Evolutionary conservation across 2,329 filamentous ascomycete species (phyloP), one percentile per base, ranked within the genome.

Genomic region (Trichophyton simii): DNA sequence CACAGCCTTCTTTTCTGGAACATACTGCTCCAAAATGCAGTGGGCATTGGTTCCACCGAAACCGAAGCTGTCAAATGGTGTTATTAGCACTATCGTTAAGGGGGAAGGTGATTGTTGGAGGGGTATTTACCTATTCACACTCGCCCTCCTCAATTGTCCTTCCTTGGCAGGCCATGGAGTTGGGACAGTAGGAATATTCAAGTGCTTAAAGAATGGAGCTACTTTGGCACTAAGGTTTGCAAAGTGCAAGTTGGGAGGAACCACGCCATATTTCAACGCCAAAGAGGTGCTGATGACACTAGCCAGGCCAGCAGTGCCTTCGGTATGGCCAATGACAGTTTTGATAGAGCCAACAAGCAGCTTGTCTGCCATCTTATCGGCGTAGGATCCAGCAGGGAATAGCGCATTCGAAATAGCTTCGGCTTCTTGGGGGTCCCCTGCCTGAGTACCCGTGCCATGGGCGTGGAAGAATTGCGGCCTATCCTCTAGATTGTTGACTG

Each of bases 41-140:
- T 64, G 68, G 57, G 60, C 69, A 61, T 69, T 73, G 61, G 64
- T 65, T 15, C 69, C 68, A 20, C 67, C 68, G 50, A 72, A 71
- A 1, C 72, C 72, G 58, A 73, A 73, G 0, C 46, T 52, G 22
- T 52, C n/a, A 20, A 48, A 7, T 7, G 20, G 7, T 9, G 13
- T 25, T 11, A 11, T 48, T 25, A 48, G 44, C 22, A 48, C 22
- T 20, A 22, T 6, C 15, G 7, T 13, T 6, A 46, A 18, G n/a
- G 18, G 6, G 15, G 13, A 2, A 22, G 7, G 3, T 7, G 18
- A 20, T 48, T 6, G 6, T 48, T 38, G 7, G 9, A 15, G 1
- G 18, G 25, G 13, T 5, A 48, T 18, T 7, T 48, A 48, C 44
- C 44, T 48, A 20, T 48, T 48, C n/a, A 48, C 44, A 46, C 69